phyloP scores from a whole-genome alignment of 768 basidiomycete species.

The Gloeopeniophorella convolvens region DNA sequence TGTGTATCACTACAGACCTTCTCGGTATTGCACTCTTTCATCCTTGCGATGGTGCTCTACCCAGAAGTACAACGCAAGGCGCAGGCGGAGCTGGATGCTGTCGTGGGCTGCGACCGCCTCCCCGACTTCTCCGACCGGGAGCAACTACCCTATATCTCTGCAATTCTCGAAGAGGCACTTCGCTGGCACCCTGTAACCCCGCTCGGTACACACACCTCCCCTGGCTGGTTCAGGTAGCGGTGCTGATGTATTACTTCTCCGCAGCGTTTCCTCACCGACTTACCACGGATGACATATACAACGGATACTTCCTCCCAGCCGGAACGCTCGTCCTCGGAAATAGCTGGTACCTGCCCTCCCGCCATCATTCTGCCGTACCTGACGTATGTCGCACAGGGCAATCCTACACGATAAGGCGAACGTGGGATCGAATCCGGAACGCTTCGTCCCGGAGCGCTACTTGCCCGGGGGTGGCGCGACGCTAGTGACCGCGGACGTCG shows the following conservation, averaged over 20 bases:
- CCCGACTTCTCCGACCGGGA: constrained; percentile 21
- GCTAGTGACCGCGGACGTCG: background rate
- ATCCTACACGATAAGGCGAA: constrained; percentile 19
- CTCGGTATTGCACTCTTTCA: constrained; percentile 22
- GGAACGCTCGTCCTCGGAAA: too few relatives aligned
- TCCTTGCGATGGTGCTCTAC: constrained; percentile 26
- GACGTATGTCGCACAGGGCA: background rate
- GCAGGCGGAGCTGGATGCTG: constrained; percentile 24
- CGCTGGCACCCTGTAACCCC: constrained; percentile 20
- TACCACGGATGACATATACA: too few relatives aligned
- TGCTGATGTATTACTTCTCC: too few relatives aligned
- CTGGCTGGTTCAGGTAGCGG: too few relatives aligned
- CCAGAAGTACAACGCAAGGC: constrained; percentile 24
- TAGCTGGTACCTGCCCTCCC: background rate
- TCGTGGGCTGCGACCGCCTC: constrained; percentile 23
- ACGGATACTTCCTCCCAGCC: too few relatives aligned
- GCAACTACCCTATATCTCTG: constrained; percentile 21
- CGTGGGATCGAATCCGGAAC: background rate
- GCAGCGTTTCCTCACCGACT: too few relatives aligned
- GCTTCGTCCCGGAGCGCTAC: constrained; percentile 1
- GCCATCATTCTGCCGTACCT: background rate
- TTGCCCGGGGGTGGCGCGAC: background rate
- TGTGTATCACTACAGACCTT: constrained; percentile 14
- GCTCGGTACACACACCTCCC: constrained; percentile 6
- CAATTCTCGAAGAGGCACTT: constrained; percentile 23